Evolutionary conservation across 371 early-diverging fungal species (phyloP).

Genomic region (Chytridiales sp.): DNA sequence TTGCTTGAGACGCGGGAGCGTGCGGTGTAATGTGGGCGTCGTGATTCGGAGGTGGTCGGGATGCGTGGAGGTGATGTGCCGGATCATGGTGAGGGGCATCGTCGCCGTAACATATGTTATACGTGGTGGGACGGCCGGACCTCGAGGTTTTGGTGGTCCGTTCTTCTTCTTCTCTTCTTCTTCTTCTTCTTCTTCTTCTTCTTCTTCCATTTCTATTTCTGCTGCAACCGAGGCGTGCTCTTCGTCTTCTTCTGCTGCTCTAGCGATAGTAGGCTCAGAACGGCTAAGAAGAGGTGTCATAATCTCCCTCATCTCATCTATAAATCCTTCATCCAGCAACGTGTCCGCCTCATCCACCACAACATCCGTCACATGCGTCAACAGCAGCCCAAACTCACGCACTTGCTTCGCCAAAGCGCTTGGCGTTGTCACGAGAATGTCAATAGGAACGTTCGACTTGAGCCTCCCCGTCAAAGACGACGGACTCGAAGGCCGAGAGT

Average conservation of each 20-base stretch:
- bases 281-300: constrained; percentile 35
- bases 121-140: constrained; percentile 12
- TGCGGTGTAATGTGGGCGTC: constrained; percentile 81
- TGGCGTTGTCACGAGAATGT: constrained; percentile 83
- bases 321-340: constrained; percentile 74
- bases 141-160: background rate
- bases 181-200: constrained; percentile 6
- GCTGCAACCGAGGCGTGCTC: constrained; percentile 23
- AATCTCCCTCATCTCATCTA: constrained; percentile 59
- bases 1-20: constrained; percentile 72
- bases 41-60: constrained; percentile 61
- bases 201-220: constrained; percentile 28
- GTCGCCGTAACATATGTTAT: constrained; percentile 80
- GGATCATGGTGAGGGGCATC: constrained; percentile 74
- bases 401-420: constrained; percentile 48
- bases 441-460: constrained; percentile 54
- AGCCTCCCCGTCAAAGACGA: constrained; percentile 5
- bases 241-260: constrained; percentile 15
- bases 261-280: background rate
- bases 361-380: constrained; percentile 61
- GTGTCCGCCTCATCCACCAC: constrained; percentile 95
- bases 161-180: background rate
- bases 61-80: constrained; percentile 52
- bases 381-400: constrained; percentile 50
- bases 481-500: constrained; percentile 11